These are phyloP conservation scores for Ophiocordyceps polyrhachis-furcata DNA, from an alignment of 2,329 filamentous ascomycete genomes.

Conservation along the genomic window DNA sequence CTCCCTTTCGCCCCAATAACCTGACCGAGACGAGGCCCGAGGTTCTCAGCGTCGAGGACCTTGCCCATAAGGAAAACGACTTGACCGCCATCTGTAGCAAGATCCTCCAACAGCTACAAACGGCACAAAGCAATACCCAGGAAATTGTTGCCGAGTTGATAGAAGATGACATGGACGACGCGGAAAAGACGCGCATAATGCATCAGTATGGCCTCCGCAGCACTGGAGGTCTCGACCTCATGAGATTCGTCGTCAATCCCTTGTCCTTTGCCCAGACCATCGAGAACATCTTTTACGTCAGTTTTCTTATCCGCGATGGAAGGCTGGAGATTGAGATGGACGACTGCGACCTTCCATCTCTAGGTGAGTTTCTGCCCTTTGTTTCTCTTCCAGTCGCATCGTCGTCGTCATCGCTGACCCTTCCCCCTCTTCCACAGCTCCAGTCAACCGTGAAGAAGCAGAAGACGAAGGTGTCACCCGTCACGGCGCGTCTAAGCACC, in stretches of 20 bases:
- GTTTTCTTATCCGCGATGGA: slow-evolving; percentile 82
- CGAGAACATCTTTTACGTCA: slow-evolving; percentile 93
- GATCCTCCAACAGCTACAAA: slow-evolving; percentile 45
- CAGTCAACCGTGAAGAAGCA: slow-evolving; percentile 22
- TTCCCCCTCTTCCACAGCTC: slow-evolving; percentile 8
- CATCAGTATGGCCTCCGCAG: slow-evolving; percentile 44
- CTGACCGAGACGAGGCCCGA: slow-evolving; percentile 57
- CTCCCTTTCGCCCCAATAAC: slow-evolving; percentile 48
- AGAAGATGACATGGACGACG: slow-evolving; percentile 26
- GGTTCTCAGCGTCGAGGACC: slow-evolving; percentile 54
- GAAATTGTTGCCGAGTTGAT: slow-evolving; percentile 23
- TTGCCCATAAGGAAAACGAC: slow-evolving; percentile 61
- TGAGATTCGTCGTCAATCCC: slow-evolving; percentile 82
- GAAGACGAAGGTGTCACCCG: slow-evolving; percentile 24
- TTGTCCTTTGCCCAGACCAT: slow-evolving; percentile 83
- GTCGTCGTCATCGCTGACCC: not conserved
- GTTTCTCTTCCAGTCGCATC: not conserved
- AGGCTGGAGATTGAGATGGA: slow-evolving; percentile 58
- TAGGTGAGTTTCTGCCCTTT: slow-evolving; percentile 39
- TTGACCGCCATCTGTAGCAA: slow-evolving; percentile 60
- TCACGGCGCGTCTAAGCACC: slow-evolving; percentile 48
- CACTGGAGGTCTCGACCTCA: slow-evolving; percentile 56
- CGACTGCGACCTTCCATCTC: slow-evolving; percentile 52
- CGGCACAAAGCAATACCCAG: slow-evolving; percentile 27
- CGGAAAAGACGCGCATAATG: slow-evolving; percentile 35